phyloP scores from a whole-genome alignment of 805 yeast species.

The Zygotorulaspora danielsina region DNA sequence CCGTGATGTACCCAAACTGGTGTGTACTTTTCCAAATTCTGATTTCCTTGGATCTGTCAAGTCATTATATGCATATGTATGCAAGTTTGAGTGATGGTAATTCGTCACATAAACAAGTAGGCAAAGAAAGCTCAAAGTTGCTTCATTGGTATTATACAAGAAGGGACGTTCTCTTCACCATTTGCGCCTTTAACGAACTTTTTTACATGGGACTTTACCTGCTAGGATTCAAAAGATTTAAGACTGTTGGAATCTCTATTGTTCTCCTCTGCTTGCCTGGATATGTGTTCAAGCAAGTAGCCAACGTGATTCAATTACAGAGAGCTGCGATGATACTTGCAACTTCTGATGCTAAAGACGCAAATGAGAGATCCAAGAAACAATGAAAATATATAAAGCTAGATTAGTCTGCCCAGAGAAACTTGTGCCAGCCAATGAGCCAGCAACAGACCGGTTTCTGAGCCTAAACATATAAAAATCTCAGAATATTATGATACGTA shows the following conservation, averaged over 20 bases:
- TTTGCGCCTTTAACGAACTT: constrained; percentile 90
- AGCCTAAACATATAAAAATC: too few species aligned
- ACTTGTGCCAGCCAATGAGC: too few species aligned
- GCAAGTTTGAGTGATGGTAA: constrained; percentile 82
- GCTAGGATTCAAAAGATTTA: constrained; percentile 49
- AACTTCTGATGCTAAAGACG: constrained; percentile 51
- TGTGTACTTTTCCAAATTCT: constrained; percentile 67
- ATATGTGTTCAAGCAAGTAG: constrained; percentile 85
- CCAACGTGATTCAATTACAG: constrained; percentile 82
- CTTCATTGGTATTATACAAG: constrained; percentile 84
- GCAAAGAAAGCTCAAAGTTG: constrained; percentile 62
- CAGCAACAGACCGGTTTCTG: too few species aligned
- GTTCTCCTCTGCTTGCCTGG: constrained; percentile 69
- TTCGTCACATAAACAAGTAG: constrained; percentile 77
- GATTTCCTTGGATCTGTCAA: constrained; percentile 80
- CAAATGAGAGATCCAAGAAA: constrained; percentile 22
- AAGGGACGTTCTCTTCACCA: constrained; percentile 73
- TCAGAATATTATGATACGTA: too few species aligned
- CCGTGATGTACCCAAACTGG: constrained; percentile 68
- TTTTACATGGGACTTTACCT: constrained; percentile 88
- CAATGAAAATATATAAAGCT: background rate
- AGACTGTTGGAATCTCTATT: constrained; percentile 56
- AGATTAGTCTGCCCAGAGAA: too few species aligned
- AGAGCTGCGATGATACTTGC: constrained; percentile 84
- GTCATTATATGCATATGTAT: constrained; percentile 98